Percentiles rank a stretch among this genome's conserved stretches.
phyloP scores from a whole-genome alignment of 2,329 filamentous ascomycete species.

The Fusarium beomiforme region DNA sequence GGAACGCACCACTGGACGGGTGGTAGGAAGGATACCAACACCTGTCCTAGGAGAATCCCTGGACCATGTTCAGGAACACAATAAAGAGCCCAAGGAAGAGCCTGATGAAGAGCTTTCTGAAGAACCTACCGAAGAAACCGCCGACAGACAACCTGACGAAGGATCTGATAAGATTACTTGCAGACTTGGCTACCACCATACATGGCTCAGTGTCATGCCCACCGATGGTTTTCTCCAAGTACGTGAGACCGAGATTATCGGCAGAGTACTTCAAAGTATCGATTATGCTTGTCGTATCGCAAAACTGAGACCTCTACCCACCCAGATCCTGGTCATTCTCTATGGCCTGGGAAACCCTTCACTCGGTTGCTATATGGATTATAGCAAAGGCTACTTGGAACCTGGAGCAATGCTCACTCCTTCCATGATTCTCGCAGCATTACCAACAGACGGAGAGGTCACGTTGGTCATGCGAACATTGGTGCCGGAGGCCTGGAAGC shows the following conservation, averaged over 20 bases:
- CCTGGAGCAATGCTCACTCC: background rate
- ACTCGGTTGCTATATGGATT: slow-evolving; percentile 2
- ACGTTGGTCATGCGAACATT: background rate
- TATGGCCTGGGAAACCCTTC: background rate
- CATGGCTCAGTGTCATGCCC: background rate
- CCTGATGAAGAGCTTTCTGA: too few species aligned
- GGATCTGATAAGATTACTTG: too few species aligned
- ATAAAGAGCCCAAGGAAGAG: too few species aligned
- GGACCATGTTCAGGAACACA: too few species aligned
- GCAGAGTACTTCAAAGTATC: background rate
- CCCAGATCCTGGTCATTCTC: background rate
- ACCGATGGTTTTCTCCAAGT: background rate
- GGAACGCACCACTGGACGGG: background rate
- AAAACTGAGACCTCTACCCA: background rate
- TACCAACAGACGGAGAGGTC: background rate
- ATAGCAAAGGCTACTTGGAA: background rate
- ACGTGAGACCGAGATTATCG: background rate
- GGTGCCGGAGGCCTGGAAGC: background rate
- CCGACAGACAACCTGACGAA: too few species aligned
- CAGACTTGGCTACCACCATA: background rate
- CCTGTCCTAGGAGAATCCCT: too few species aligned
- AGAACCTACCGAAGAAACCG: too few species aligned
- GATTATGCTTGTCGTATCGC: background rate
- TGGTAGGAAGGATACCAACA: too few species aligned
- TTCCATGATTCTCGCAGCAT: background rate